Evolutionary conservation across 176 grass and related monocot species (phyloP), one percentile per base, ranked within the genome.

Genomic region (Carex cristatella): DNA sequence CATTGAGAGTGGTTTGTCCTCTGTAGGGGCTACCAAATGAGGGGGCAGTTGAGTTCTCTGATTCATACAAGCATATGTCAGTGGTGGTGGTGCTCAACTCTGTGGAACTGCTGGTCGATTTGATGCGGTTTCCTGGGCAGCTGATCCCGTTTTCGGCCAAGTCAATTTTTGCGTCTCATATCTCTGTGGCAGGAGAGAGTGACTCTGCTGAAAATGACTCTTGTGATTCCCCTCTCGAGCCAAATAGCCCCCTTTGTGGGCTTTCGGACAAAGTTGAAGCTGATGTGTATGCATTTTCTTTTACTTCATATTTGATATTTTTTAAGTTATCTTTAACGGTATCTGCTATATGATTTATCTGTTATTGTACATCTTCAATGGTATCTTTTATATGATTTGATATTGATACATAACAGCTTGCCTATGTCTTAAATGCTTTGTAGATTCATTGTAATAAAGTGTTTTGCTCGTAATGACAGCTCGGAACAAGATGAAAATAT

Each of bases 131-230:
- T 87, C 97, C 97, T 58, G 97, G 97, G 51, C 97, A 99, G 57
- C 85, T 99, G 79, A 95, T 99, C 71, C 97, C 97, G 1, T 99
- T 99, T 86, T 95, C 93, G 79, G 85, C 91, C 38, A 99, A 95
- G 86, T 93, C 97, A 85, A 95, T 99, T 69, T 94, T 99, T 89
- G 91, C 93, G 83, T 99, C 93, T 0, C 97, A 99, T 82, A 95
- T 96, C 51, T 94, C 97, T 83, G 88, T 92, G 51, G 91, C 93
- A 65, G 97, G 96, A 62, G 97, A 99, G 67, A 99, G 91, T 11
- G 97, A 99, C 80, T 99, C 97, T 80, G 97, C 93, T 81, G 97
- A 99, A 81, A 95, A 99, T 71, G 97, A 99, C 79, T 99, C 97
- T 1, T 99, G 97, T 72, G 97, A 99, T 91, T 99, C 97, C 74